These are phyloP conservation scores for Neopestalotiopsis sp. DNA, from an alignment of 2,329 filamentous ascomycete genomes.

Conservation along the genomic window DNA sequence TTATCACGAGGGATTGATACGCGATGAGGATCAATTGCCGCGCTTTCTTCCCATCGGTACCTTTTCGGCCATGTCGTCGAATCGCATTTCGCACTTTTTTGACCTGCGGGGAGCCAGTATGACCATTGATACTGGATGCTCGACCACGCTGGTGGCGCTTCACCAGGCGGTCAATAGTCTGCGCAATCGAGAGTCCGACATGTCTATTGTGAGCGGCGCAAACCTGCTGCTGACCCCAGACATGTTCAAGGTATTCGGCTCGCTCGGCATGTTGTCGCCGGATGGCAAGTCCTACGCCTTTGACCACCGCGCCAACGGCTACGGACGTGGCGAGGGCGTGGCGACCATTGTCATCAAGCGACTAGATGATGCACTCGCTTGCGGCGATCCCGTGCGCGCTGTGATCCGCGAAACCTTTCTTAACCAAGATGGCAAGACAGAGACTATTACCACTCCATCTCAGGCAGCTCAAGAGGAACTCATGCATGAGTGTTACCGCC, in stretches of 20 bases:
- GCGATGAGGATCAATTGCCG: conserved; percentile 38
- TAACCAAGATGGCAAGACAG: conserved; percentile 66
- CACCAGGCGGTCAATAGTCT: conserved; percentile 45
- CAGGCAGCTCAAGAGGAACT: conserved; percentile 65
- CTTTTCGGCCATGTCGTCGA: too few relatives aligned
- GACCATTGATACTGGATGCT: conserved; percentile 39
- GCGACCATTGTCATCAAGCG: conserved; percentile 29
- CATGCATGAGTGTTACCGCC: conserved; percentile 61
- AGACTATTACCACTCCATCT: conserved; percentile 67
- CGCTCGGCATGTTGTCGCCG: conserved; percentile 66
- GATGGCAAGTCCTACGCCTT: conserved; percentile 52
- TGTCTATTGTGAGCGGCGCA: conserved; percentile 58
- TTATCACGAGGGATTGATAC: conserved; percentile 30
- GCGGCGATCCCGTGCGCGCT: conserved; percentile 49
- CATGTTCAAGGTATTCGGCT: conserved; percentile 60
- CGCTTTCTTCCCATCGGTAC: too few relatives aligned
- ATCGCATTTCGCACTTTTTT: conserved; percentile 32
- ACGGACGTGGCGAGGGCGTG: conserved; percentile 36
- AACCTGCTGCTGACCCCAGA: too few relatives aligned
- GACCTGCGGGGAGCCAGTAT: conserved; percentile 37
- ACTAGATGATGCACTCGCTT: conserved; percentile 24
- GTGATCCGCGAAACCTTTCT: conserved; percentile 58
- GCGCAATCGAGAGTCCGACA: conserved; percentile 55
- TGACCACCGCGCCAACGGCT: conserved; percentile 53
- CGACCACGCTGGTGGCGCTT: conserved; percentile 19